Evolutionary conservation across 192 early-diverging fungal species (phyloP).

Genomic region (Rhizophagus sp.): DNA sequence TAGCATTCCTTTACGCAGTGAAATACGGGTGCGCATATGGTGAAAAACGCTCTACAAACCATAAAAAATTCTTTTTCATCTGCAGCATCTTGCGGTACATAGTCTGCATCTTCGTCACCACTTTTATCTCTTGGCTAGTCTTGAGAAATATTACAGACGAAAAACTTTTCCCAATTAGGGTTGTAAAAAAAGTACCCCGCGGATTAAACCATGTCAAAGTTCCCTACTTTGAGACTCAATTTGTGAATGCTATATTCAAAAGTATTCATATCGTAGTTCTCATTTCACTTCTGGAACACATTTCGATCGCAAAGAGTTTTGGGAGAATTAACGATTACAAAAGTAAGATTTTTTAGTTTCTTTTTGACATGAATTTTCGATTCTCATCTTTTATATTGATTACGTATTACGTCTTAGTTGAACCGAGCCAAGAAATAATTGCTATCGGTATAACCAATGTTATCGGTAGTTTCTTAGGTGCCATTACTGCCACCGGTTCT

Average conservation of each 20-base stretch:
- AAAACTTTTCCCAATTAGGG: slow-evolving; percentile 49
- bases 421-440: slow-evolving; percentile 86
- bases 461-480: slow-evolving; percentile 82
- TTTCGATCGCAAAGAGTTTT: no score
- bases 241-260: no score
- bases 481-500: slow-evolving; percentile 86
- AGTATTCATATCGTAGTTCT: no score
- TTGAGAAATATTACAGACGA: slow-evolving; percentile 67
- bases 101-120: not conserved
- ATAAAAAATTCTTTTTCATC: slow-evolving; percentile 57
- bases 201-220: slow-evolving; percentile 58
- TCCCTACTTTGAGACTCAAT: no score
- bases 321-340: no score
- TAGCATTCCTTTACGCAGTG: slow-evolving; percentile 43
- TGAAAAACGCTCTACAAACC: slow-evolving; percentile 47
- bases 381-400: no score
- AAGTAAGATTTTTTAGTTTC: no score
- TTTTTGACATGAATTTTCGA: no score
- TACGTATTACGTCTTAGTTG: slow-evolving; percentile 29
- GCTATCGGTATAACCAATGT: slow-evolving; percentile 89
- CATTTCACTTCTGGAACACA: no score
- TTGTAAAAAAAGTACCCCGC: slow-evolving; percentile 72
- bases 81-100: slow-evolving; percentile 37
- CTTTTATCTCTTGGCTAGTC: slow-evolving; percentile 36
- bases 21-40: slow-evolving; percentile 37